Evolutionary conservation across 345 rosid species (phyloP).

Genomic region (Salix udensis): DNA sequence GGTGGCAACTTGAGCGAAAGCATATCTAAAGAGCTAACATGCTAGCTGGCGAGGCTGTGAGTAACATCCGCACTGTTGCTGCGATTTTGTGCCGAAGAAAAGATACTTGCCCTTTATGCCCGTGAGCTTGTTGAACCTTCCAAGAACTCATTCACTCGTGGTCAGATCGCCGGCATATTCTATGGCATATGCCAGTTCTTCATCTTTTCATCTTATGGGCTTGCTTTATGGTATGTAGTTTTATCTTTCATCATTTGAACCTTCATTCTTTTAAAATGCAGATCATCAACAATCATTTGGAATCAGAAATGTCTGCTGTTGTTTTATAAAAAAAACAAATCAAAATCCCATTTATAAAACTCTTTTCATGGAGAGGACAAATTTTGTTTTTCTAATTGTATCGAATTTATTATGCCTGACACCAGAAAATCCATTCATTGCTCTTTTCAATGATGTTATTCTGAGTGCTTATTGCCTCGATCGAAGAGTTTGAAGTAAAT

Average conservation of each 20-base stretch:
- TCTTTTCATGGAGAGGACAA: background rate
- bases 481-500: background rate
- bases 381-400: too few species aligned
- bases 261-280: background rate
- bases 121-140: constrained; percentile 82
- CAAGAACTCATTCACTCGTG: constrained; percentile 64
- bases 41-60: constrained; percentile 93
- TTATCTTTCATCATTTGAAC: constrained; percentile 1
- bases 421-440: background rate
- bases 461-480: background rate
- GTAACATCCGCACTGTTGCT: constrained; percentile 88
- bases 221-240: constrained; percentile 73
- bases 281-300: background rate
- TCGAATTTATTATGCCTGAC: too few species aligned
- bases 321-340: too few species aligned
- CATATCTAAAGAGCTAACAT: constrained; percentile 89
- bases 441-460: background rate
- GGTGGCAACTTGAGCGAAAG: constrained; percentile 94
- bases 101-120: constrained; percentile 72
- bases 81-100: constrained; percentile 90
- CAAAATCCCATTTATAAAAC: background rate
- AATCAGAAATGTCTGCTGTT: background rate
- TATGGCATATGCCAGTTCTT: constrained; percentile 95
- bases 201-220: constrained; percentile 94
- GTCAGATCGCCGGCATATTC: constrained; percentile 86